Evolutionary conservation across 1,284 basidiomycete species (phyloP).

Genomic region (Neotropicomus parvogracilis): DNA sequence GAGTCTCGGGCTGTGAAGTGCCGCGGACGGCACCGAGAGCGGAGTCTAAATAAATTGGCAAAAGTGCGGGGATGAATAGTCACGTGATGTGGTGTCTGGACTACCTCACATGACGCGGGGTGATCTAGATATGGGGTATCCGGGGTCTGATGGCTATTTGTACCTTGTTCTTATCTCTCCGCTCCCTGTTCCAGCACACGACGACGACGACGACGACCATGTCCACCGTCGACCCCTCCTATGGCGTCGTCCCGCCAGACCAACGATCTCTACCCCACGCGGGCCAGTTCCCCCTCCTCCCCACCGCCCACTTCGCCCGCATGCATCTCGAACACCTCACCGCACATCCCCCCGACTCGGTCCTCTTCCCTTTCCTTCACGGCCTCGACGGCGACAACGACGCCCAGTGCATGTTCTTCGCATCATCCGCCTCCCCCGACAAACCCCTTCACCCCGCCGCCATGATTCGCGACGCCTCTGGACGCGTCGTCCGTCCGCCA

Average conservation of each 20-base stretch:
- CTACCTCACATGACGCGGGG: slow-evolving; percentile 22
- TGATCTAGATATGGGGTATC: slow-evolving; percentile 22
- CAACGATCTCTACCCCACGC: slow-evolving; percentile 20
- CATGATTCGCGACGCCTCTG: slow-evolving; percentile 26
- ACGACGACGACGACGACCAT: slow-evolving; percentile 7
- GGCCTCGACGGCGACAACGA: slow-evolving; percentile 77
- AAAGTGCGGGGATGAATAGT: slow-evolving; percentile 20
- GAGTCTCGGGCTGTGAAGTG: slow-evolving; percentile 22
- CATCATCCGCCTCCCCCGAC: slow-evolving; percentile 30
- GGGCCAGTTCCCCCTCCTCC: slow-evolving; percentile 37
- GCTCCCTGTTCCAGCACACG: background rate
- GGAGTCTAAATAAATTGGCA: slow-evolving; percentile 24
- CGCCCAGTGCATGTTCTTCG: slow-evolving; percentile 77
- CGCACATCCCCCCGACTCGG: slow-evolving; percentile 68
- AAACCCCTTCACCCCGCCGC: slow-evolving; percentile 17
- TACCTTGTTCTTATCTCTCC: slow-evolving; percentile 21
- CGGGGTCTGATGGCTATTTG: slow-evolving; percentile 24
- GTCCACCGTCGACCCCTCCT: slow-evolving; percentile 12
- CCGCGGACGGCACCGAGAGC: slow-evolving; percentile 21
- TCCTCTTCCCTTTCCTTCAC: slow-evolving; percentile 82
- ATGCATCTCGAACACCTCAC: slow-evolving; percentile 63
- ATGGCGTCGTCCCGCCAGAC: slow-evolving; percentile 40
- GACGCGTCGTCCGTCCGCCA: slow-evolving; percentile 36
- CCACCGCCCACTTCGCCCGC: slow-evolving; percentile 52
- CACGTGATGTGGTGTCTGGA: slow-evolving; percentile 25